Evolutionary conservation across 2,329 filamentous ascomycete species (phyloP), one percentile per base, ranked within the genome.

Genomic region (Stachybotrys chartarum): DNA sequence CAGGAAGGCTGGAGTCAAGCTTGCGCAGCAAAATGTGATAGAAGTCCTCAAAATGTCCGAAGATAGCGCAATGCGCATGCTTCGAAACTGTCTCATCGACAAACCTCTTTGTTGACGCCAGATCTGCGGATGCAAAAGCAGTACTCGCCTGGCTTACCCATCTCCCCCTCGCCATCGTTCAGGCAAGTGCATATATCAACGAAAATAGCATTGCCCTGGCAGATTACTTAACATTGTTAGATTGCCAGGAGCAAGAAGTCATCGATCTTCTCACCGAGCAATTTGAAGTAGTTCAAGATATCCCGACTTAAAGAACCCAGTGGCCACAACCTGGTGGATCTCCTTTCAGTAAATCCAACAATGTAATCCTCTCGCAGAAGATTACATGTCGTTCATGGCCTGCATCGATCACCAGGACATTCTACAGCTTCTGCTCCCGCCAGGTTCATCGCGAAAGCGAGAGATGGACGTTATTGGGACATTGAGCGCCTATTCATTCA

Each of bases 121-220:
- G n/a, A 5, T 17, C 31, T 16, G 53, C 47, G 11, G 32, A 30
- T 7, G 32, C 49, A 30, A 54, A 51, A 4, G 30, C 3, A 51
- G 17, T 57, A 39, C 50, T 57, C 30, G 11, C 42, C 24, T 44
- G 49, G 50, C 53, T 75, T 8, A 62, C 61, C 1, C 67, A 60
- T 53, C 64, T 75, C n/a, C 72, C 71, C 1, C 63, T 70, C 3
- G 68, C 65, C 18, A 75, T 73, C 17, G 62, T 58, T 16, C 67
- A 75, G 63, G 69, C 73, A 11, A 66, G 69, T 7, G 70, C 72
- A 6, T 77, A 73, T 56, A 62, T 78, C 30, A 72, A 70, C 54
- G 51, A 53, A 17, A 69, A 56, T 32, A 56, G 57, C 7, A 57
- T 62, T 16, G 39, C 63, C 1, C 55, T 69, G 7, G 7, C 18